Evolutionary conservation across 331 rosid genomes (phyloP).

Genomic region (Prunus yedoensis): DNA sequence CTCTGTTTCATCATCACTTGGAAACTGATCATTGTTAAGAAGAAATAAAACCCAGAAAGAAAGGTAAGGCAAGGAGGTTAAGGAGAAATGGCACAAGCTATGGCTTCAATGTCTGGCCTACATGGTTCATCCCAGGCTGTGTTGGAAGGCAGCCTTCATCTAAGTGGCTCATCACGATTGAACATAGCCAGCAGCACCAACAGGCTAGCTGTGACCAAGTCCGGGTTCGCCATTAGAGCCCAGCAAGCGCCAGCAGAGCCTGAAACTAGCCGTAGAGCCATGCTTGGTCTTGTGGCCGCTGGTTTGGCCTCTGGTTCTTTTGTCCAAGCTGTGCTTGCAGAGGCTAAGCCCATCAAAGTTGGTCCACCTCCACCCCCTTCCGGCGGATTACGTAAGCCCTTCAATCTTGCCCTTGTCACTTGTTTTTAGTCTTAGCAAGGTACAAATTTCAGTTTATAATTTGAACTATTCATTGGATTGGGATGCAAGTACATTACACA

Average conservation of each 20-base stretch:
- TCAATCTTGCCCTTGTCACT: not conserved
- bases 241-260: constrained; percentile 55
- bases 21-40: not conserved
- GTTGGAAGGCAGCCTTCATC: constrained; percentile 69
- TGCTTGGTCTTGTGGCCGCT: constrained; percentile 75
- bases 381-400: constrained; percentile 83
- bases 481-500: not conserved
- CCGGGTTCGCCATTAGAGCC: constrained; percentile 54
- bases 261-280: constrained; percentile 66
- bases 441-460: no score
- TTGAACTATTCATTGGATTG: not conserved
- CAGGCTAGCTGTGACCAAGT: constrained; percentile 37
- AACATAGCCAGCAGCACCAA: constrained; percentile 32
- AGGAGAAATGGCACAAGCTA: constrained; percentile 66
- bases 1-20: constrained; percentile 19
- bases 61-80: not conserved
- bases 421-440: not conserved
- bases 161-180: constrained; percentile 64
- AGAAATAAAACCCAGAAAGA: not conserved
- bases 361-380: constrained; percentile 88
- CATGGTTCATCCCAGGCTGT: constrained; percentile 77
- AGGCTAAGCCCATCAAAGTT: constrained; percentile 73
- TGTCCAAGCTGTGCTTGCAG: constrained; percentile 87
- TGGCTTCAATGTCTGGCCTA: constrained; percentile 89
- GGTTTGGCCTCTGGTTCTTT: constrained; percentile 85